Conservation (phyloP, 2,329 filamentous ascomycete species). For the Curvularia lunata region DNA sequence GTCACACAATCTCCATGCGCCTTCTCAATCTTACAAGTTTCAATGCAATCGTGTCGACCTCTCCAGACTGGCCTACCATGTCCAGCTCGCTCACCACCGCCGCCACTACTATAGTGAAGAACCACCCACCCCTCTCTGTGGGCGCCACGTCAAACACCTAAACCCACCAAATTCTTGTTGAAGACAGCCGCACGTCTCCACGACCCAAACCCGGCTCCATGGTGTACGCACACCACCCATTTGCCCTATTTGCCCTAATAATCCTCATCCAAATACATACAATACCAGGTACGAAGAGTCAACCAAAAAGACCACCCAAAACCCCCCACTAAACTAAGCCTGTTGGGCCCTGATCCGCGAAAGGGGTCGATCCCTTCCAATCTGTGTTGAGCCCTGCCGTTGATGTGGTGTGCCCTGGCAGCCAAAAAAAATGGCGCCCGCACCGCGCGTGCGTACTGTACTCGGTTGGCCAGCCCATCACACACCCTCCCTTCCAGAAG, state of each 20-base stretch:
- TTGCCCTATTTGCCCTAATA: conserved; percentile 1
- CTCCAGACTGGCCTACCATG: neutral
- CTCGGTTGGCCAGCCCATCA: neutral
- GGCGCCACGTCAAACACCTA: conserved; percentile 1
- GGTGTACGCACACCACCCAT: neutral
- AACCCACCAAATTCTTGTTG: neutral
- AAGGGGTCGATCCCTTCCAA: neutral
- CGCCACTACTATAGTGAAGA: neutral
- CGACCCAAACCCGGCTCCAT: neutral
- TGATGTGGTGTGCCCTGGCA: conserved; percentile 5
- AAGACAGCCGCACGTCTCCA: neutral
- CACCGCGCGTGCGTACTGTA: neutral
- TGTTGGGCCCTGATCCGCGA: conserved; percentile 4
- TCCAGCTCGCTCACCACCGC: neutral
- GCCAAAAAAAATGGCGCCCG: neutral
- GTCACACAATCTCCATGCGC: neutral
- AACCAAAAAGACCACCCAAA: neutral
- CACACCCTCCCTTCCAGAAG: neutral
- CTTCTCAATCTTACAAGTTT: neutral
- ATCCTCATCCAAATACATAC: neutral
- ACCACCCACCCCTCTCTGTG: neutral
- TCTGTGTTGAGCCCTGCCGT: conserved; percentile 1
- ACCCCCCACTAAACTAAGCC: neutral
- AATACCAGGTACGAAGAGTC: neutral
- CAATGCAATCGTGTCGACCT: neutral